These are phyloP conservation scores for Irpex sp. DNA, from an alignment of 1,284 basidiomycete species.

Conservation along the genomic window DNA sequence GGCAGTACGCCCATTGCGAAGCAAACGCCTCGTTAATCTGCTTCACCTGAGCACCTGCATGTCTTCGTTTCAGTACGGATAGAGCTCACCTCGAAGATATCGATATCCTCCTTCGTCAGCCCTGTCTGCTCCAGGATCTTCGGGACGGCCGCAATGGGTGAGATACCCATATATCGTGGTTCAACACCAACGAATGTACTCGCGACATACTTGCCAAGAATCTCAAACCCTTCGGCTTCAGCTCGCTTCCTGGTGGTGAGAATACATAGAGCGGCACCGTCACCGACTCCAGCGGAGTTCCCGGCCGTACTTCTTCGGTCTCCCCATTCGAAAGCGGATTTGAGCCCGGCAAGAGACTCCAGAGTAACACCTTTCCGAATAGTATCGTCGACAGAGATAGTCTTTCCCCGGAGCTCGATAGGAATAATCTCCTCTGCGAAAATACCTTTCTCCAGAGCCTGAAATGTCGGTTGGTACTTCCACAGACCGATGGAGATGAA, in stretches of 20 bases:
- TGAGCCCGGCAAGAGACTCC: slow-evolving; percentile 64
- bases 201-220: slow-evolving; percentile 88
- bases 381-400: slow-evolving; percentile 74
- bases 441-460: slow-evolving; percentile 41
- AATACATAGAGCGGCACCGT: slow-evolving; percentile 91
- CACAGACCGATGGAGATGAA: neutral
- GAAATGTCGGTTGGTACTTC: neutral
- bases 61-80: neutral
- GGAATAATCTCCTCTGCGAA: slow-evolving; percentile 83
- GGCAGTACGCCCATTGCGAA: slow-evolving; percentile 76
- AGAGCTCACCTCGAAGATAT: slow-evolving; percentile 75
- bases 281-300: slow-evolving; percentile 93
- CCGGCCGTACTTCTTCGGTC: slow-evolving; percentile 76
- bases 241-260: slow-evolving; percentile 84
- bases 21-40: slow-evolving; percentile 86
- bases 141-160: slow-evolving; percentile 83
- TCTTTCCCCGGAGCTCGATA: slow-evolving; percentile 56
- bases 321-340: slow-evolving; percentile 80
- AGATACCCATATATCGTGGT: slow-evolving; percentile 84
- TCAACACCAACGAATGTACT: slow-evolving; percentile 83
- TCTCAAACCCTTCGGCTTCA: slow-evolving; percentile 79
- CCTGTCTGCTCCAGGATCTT: slow-evolving; percentile 74
- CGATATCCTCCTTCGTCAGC: slow-evolving; percentile 79
- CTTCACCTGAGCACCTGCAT: neutral
- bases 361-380: slow-evolving; percentile 75